Evolutionary conservation across 2,329 filamentous ascomycete species (phyloP).

Genomic region (Fusarium redolens): DNA sequence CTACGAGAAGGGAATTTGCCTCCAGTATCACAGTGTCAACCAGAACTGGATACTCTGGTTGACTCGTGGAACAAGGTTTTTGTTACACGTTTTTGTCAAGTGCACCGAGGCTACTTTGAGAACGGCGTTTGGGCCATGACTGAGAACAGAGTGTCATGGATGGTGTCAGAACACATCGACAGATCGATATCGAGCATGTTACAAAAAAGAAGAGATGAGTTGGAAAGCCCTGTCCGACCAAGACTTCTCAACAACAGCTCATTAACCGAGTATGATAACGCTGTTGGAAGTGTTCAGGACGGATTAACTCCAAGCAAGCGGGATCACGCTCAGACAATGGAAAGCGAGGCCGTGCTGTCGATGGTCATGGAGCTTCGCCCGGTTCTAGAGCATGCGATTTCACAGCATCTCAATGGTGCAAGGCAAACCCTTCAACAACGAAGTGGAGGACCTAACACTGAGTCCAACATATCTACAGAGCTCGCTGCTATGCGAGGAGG

Average conservation of each 20-base stretch:
- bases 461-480: not conserved
- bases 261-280: not conserved
- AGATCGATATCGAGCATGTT: not conserved
- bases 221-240: not conserved
- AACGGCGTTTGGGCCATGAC: not conserved
- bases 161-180: not conserved
- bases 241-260: not conserved
- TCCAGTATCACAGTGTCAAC: not conserved
- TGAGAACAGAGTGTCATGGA: not conserved
- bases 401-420: not conserved
- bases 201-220: slow-evolving; percentile 3
- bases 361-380: slow-evolving; percentile 26
- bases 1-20: slow-evolving; percentile 7
- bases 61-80: slow-evolving; percentile 38
- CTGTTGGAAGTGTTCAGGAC: not conserved
- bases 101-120: slow-evolving; percentile 8
- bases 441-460: not conserved
- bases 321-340: not conserved
- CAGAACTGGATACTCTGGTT: slow-evolving; percentile 11
- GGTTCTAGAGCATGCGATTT: not conserved
- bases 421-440: not conserved
- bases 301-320: not conserved
- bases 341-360: slow-evolving; percentile 31
- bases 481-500: not conserved
- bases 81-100: slow-evolving; percentile 3